Conservation (phyloP, 148 eudicot genomes). For the Amaranthus cruentus region DNA sequence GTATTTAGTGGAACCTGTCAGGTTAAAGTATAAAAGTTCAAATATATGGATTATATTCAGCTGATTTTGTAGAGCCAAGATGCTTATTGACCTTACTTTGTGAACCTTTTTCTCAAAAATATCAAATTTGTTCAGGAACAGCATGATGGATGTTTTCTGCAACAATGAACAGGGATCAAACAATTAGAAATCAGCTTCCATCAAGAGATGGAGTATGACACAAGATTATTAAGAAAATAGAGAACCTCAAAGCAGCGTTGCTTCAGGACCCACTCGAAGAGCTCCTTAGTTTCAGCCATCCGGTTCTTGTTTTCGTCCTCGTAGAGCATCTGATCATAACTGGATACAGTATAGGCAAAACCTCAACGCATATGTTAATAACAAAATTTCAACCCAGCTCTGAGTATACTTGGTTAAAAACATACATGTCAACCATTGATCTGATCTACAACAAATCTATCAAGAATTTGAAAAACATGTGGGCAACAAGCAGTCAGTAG, state of each 20-base stretch:
- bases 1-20: conserved; percentile 70
- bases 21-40: conserved; percentile 16
- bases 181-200: background rate
- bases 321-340: conserved; percentile 88
- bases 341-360: conserved; percentile 33
- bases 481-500: too few relatives aligned
- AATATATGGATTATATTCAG: background rate
- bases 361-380: background rate
- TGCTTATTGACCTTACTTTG: conserved; percentile 47
- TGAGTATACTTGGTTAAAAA: background rate
- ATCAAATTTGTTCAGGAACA: conserved; percentile 94
- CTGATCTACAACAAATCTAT: background rate
- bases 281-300: conserved; percentile 90
- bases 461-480: background rate
- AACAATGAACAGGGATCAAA: conserved; percentile 24
- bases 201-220: background rate
- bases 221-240: background rate
- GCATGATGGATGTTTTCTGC: conserved; percentile 97
- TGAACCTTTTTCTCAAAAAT: conserved; percentile 89
- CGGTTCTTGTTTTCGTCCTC: conserved; percentile 87
- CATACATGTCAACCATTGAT: background rate
- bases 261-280: conserved; percentile 95
- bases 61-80: background rate
- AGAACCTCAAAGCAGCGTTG: conserved; percentile 93
- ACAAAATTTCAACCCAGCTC: background rate